phyloP scores from a whole-genome alignment of 305 asterid species.

The Ilex paraguariensis region DNA sequence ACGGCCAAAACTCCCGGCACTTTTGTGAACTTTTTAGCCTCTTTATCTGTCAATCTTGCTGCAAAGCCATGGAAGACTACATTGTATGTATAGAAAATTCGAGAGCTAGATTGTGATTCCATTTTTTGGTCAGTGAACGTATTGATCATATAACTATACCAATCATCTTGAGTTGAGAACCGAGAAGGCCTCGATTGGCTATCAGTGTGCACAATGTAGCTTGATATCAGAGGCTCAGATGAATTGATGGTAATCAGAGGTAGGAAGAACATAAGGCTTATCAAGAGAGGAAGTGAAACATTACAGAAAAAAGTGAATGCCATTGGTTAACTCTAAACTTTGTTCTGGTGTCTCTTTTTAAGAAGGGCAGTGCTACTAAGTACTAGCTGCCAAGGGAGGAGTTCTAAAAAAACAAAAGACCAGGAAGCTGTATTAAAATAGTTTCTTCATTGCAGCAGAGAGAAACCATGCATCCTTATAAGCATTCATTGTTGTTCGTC shows the following conservation, averaged over 20 bases:
- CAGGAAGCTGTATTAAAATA: too few species aligned
- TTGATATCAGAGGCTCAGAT: constrained; percentile 4
- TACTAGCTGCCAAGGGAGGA: too few species aligned
- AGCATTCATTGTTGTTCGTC: too few species aligned
- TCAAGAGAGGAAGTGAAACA: too few species aligned
- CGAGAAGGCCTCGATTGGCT: constrained; percentile 4
- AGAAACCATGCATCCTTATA: too few species aligned
- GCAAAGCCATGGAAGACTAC: constrained; percentile 14
- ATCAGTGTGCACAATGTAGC: constrained; percentile 10
- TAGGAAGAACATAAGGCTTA: background rate
- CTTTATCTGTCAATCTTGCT: constrained; percentile 13
- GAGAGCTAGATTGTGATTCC: background rate
- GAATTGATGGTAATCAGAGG: background rate
- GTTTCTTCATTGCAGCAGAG: too few species aligned
- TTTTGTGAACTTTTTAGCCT: constrained; percentile 6
- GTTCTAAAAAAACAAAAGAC: too few species aligned
- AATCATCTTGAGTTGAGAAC: background rate
- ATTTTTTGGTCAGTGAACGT: background rate
- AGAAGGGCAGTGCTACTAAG: too few species aligned
- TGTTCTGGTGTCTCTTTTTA: too few species aligned
- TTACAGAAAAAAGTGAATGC: too few species aligned
- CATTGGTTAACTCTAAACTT: too few species aligned
- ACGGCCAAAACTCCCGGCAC: background rate
- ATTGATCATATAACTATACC: constrained; percentile 10
- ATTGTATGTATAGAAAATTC: constrained; percentile 10